Evolutionary conservation across 176 grass and related monocot genomes (phyloP).

Genomic region (Zea luxurians): DNA sequence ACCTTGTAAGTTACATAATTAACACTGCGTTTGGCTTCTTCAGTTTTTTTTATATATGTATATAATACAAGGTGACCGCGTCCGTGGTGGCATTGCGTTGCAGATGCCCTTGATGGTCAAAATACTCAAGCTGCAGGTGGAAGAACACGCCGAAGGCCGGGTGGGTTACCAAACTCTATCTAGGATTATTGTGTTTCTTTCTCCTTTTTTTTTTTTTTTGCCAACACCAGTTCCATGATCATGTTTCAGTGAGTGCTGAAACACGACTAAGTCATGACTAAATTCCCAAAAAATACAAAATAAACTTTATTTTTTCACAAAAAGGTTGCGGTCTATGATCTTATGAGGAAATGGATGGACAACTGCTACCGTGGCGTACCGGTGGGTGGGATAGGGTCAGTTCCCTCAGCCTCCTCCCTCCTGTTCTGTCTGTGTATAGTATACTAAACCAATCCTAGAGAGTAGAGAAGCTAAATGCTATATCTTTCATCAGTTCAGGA

Average conservation of each 20-base stretch:
- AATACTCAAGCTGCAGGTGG: constrained; percentile 12
- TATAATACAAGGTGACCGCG: neutral
- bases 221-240: neutral
- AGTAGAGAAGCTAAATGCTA: neutral
- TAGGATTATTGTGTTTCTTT: neutral
- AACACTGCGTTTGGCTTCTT: neutral
- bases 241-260: neutral
- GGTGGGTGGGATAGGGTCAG: constrained; percentile 79
- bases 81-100: constrained; percentile 16
- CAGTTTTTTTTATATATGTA: too few relatives aligned
- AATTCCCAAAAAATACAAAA: too few relatives aligned
- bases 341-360: constrained; percentile 54
- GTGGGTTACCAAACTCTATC: constrained; percentile 30
- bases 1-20: constrained; percentile 42
- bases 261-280: neutral
- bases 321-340: constrained; percentile 50
- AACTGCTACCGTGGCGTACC: constrained; percentile 65
- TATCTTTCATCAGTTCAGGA: constrained; percentile 53
- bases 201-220: too few relatives aligned
- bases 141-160: constrained; percentile 39
- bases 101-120: constrained; percentile 50
- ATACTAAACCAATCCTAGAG: neutral
- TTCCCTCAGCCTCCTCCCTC: neutral
- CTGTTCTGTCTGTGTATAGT: neutral
- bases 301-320: too few relatives aligned